A percentile compares a stretch with the other conserved stretches of the same genome.
These are phyloP conservation scores for Corinectria fuckeliana DNA, from an alignment of 2,329 filamentous ascomycete species.

Conservation along the genomic window DNA sequence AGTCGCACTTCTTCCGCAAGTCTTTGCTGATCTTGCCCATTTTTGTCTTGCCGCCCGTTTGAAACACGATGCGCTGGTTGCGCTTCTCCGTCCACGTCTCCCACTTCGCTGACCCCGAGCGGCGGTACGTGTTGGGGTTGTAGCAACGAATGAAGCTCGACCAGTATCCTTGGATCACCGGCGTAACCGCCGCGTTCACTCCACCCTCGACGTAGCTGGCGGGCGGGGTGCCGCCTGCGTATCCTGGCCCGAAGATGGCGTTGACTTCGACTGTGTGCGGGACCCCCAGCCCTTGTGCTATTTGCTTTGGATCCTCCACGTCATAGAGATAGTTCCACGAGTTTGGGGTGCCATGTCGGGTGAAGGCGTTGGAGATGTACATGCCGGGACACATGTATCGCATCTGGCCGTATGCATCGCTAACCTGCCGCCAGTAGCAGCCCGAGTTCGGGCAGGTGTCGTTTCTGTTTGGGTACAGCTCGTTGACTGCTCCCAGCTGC, in stretches of 20 bases:
- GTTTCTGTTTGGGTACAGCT: conserved; percentile 46
- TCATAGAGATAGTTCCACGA: conserved; percentile 76
- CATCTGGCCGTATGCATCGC: conserved; percentile 45
- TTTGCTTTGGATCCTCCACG: conserved; percentile 64
- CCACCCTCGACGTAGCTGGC: conserved; percentile 59
- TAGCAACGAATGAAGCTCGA: conserved; percentile 72
- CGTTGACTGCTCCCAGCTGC: conserved; percentile 42
- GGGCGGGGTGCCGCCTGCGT: conserved; percentile 56
- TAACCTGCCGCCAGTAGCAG: conserved; percentile 47
- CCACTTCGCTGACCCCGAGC: conserved; percentile 48
- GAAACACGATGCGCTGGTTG: conserved; percentile 48
- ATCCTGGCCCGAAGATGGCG: conserved; percentile 70
- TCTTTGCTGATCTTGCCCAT: conserved; percentile 46
- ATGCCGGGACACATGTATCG: conserved; percentile 47
- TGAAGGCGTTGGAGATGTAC: conserved; percentile 39
- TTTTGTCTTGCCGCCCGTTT: conserved; percentile 45
- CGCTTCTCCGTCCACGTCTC: conserved; percentile 42
- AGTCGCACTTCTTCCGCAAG: conserved; percentile 36
- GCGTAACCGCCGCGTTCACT: conserved; percentile 63
- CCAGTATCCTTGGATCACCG: conserved; percentile 74
- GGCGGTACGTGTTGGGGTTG: conserved; percentile 64
- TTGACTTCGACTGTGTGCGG: conserved; percentile 71
- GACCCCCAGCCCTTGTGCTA: conserved; percentile 64
- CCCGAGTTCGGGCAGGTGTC: conserved; percentile 41
- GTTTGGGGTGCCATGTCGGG: conserved; percentile 41